Evolutionary conservation across 768 basidiomycete species (phyloP), one percentile per base, ranked within the genome.

Genomic region (Lentinula detonsa): DNA sequence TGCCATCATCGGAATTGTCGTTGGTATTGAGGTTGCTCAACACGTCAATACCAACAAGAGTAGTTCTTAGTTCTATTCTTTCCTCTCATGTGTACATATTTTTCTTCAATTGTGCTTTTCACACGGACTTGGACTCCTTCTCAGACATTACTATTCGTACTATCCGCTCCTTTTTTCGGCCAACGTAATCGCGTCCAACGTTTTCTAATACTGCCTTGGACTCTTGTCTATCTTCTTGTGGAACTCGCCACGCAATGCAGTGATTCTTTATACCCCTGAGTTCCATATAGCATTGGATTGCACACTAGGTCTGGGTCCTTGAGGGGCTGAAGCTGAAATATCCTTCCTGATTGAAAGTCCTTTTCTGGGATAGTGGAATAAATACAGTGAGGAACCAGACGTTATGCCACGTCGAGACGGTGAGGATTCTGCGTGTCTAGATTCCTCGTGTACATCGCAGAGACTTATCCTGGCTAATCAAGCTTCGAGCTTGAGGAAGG

Each of bases 1-100:
- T 61, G 82, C 87, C 64, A 82, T 91, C 52, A 77, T 85, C 49
- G 87, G 82, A 49, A 78, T 90, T 56, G 76, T 91, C 34, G 76
- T 83, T 31, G 86, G 81, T 5, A 78, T 86, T 35, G 80, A 88
- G 31, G 73, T 83, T 21, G 79, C 74, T 48, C 77, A 80, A 57
- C 67, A 76, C 33, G 69, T 78, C 53, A 76, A 79, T 65, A 75
- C 69, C 49, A 71, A 74, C 57, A 78, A 79, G n/a, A 45, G 28
- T 28, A 62, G 21, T 35, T 34, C 57, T 23, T 43, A 21, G 34
- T 23, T 7, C 2, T 28, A 1, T 16, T n/a, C 7, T 28, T n/a
- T 3, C 46, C 33, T 49, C 18, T 21, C 35, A 42, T 40, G 37
- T 40, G 37, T 40, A 39, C 11, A 43, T 43, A 56, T 28, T 40